Base-by-base conservation (phyloP, 2,329 filamentous ascomycete genomes). In the Apiospora aurea region DNA sequence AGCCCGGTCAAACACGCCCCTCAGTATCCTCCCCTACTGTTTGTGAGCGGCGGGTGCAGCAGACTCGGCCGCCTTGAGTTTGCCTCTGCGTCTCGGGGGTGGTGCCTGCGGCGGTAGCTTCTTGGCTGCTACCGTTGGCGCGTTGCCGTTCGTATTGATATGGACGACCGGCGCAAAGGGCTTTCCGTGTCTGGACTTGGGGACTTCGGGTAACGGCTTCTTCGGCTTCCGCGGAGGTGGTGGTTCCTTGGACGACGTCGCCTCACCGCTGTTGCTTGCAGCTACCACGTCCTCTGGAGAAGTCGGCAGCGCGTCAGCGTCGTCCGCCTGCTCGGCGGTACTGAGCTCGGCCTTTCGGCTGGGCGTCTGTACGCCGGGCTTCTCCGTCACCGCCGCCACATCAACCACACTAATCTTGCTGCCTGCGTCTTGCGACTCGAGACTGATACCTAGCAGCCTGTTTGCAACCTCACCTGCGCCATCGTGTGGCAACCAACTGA, bases 361-460 rank as follows among this genome's bases (percentile, higher is more conserved):
- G 7, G 94, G 94, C 24, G 94, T 95, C 77, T 95, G 91, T 29
- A 96, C 90, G 0, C 93, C 94, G 0, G 94, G 94, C 80, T 93
- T 95, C 82, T 96, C 94, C 80, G 88, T 94, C 64, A 95, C 92
- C 14, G 90, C 89, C 8, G 94, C 94, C 57, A 97, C 90, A 76
- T 96, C 93, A 46, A 90, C 86, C 67, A 96, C 92, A 78, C 93
- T 95, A 75, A 94, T 85, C 77, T 87, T 91, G 79, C 94, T 97
- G 67, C 89, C 89, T n/a, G 88, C 88, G 69, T 93, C 89, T 2
- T 84, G 83, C 1, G 89, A 86, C 1, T 90, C 89, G 4, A 96
- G 85, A 73, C 90, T 93, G 81, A 95, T 94, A 13, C 93, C 93
- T 3, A 95, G 81, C 41, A 92, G 81, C 75, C 90, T 91, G 46